phyloP scores from a whole-genome alignment of 305 asterid genomes.

The Solanum hybrid region DNA sequence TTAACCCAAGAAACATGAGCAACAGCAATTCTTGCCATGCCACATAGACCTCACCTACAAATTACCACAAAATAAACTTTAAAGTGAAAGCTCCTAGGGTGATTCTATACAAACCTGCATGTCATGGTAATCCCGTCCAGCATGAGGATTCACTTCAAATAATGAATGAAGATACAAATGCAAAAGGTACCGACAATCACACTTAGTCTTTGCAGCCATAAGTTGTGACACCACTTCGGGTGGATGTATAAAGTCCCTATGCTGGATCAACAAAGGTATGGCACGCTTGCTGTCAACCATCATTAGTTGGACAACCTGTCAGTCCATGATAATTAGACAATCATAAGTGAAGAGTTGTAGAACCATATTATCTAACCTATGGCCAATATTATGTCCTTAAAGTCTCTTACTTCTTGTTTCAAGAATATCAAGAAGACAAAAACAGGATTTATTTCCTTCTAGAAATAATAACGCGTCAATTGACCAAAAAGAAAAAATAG shows the following conservation, averaged over 20 bases:
- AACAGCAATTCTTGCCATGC: not conserved
- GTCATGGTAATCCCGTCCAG: conserved; percentile 93
- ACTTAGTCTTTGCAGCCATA: conserved; percentile 35
- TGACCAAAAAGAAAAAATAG: not conserved
- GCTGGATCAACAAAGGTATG: conserved; percentile 70
- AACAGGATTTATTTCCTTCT: not conserved
- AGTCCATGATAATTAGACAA: conserved; percentile 24
- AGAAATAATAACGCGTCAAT: not conserved
- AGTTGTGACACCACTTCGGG: conserved; percentile 89
- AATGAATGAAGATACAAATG: conserved; percentile 71
- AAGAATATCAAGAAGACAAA: not conserved
- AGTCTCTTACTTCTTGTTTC: not conserved
- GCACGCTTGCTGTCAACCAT: conserved; percentile 83
- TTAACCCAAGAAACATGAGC: not conserved
- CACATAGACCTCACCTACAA: not conserved
- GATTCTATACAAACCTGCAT: conserved; percentile 65
- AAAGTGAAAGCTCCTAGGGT: not conserved
- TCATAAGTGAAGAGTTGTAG: not conserved
- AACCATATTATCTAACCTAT: not conserved
- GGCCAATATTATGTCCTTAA: not conserved
- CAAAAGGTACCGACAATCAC: conserved; percentile 48
- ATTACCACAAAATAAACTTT: not conserved
- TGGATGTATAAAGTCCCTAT: conserved; percentile 59
- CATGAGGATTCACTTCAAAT: conserved; percentile 73
- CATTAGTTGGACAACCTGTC: conserved; percentile 94